Evolutionary conservation across 345 rosid genomes (phyloP), one percentile per base, ranked within the genome.

Genomic region (Clarkia xantiana): DNA sequence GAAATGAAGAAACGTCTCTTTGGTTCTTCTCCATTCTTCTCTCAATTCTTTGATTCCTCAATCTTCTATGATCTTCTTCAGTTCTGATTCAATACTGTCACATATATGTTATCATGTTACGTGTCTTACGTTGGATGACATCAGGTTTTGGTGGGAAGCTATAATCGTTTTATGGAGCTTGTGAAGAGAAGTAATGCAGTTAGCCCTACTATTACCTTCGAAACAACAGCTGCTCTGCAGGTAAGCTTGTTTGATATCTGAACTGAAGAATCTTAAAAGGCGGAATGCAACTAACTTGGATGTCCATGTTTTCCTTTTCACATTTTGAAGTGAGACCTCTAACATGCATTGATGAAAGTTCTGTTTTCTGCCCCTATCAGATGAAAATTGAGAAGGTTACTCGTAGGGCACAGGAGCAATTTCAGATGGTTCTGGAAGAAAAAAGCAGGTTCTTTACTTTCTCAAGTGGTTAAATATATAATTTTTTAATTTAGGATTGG

Each of bases 221-320:
- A 91, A 75, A 91, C 98, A 65, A 96, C 98, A 45, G 75, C 86
- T 72, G 98, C 75, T 51, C 71, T 91, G 73, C 98, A 91, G 98
- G 98, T 91, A 81, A 65, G 53, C 58, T 53, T 69, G 59, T 36
- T 34, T 10, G 38, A 15, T 34, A 48, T 47, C 14, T 52, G 18
- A 36, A 59, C 49, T 63, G 45, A 62, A 63, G 17, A 22, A 18
- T 29, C 1, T 5, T 29, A 29, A 29, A 7, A 5, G 36, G 36
- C 8, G 6, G 36, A 29, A 29, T 1, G 6, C 36, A 7, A 4
- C 4, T 10, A 29, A 29, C 36, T 29, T 29, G 36, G 36, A 29
- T 29, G 36, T 7, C 36, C 4, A 2, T 29, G 36, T 29, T 29
- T 29, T 29, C 9, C 36, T 29, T 29, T 29, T 29, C 36, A 29